Evolutionary conservation across 441 rosid species (phyloP).

Genomic region (Adansonia grandidieri): DNA sequence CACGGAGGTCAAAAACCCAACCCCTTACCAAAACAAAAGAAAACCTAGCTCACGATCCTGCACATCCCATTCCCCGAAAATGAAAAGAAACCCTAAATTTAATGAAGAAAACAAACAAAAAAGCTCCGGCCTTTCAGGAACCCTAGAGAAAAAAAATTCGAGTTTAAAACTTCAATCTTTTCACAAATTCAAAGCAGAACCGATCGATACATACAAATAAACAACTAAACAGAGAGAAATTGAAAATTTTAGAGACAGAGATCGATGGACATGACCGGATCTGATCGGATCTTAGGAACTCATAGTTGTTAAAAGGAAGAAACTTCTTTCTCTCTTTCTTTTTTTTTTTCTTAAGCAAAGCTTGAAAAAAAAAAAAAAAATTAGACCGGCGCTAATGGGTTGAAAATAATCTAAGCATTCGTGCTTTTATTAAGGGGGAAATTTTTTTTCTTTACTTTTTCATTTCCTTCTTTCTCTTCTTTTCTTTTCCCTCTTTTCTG

Average conservation of each 20-base stretch:
- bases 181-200: slow-evolving; percentile 32
- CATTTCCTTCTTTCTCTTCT: not conserved
- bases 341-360: not conserved
- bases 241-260: not conserved
- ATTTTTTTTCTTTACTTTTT: not conserved
- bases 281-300: slow-evolving; percentile 48
- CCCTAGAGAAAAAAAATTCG: slow-evolving; percentile 25
- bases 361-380: not conserved
- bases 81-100: slow-evolving; percentile 26
- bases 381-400: slow-evolving; percentile 21
- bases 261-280: slow-evolving; percentile 36
- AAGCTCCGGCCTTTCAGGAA: slow-evolving; percentile 11
- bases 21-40: slow-evolving; percentile 3
- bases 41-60: slow-evolving; percentile 63
- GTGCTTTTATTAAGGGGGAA: slow-evolving; percentile 8
- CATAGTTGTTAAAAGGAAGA: slow-evolving; percentile 8
- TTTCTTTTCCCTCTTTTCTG: not conserved
- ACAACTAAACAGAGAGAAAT: slow-evolving; percentile 13
- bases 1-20: slow-evolving; percentile 26
- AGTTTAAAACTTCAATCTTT: not conserved
- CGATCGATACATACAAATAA: slow-evolving; percentile 28
- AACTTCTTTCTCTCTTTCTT: not conserved
- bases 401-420: slow-evolving; percentile 10
- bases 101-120: slow-evolving; percentile 19
- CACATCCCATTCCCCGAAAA: slow-evolving; percentile 33